Base-by-base conservation (phyloP, 768 basidiomycete genomes). In the Boletus bicolor region DNA sequence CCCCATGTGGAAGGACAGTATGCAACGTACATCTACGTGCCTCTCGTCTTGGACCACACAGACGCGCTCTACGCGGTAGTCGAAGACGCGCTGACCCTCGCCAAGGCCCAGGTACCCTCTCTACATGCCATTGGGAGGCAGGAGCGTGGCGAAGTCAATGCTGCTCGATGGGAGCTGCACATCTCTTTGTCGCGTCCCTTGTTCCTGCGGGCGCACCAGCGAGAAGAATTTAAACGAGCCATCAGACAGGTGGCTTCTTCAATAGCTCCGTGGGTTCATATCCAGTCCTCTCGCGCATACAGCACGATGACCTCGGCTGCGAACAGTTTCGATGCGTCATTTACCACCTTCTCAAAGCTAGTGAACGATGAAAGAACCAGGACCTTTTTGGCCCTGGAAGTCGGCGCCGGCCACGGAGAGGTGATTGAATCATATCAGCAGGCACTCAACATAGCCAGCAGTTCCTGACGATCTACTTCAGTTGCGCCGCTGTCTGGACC, bases 1-100 rank as follows among this genome's bases (percentile, higher is more conserved):
- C 91, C 92, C 2, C 91, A 92, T 66, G 84, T 93, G 5, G 88
- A 92, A 12, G 95, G 95, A 0, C 93, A 95, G 65, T 95, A 83
- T 67, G 84, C 86, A 1, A 77, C 87, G 5, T 83, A 95, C 73
- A 79, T 94, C 51, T 95, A 88, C 66, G 75, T 92, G 11, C 81
- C 86, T 0, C 64, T 95, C 65, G 60, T 67, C 51, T 60, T 87
- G 30, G 70, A 73, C 46, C 74, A 66, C 38, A 68, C 63, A 34
- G 77, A 80, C 19, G 60, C 72, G 14, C 71, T 91, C 44, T 72
- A 75, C 57, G 70, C 72, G 26, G 58, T 84, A 12, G 58, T 89
- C 26, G 67, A 75, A 54, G 75, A 77, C 17, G 78, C 79, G 1
- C 59, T 84, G 17, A 48, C 56, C 4, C 68, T 74, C 26, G 79